These are phyloP conservation scores for Termitomyces sp. DNA, from an alignment of 768 basidiomycete genomes.

Conservation along the genomic window DNA sequence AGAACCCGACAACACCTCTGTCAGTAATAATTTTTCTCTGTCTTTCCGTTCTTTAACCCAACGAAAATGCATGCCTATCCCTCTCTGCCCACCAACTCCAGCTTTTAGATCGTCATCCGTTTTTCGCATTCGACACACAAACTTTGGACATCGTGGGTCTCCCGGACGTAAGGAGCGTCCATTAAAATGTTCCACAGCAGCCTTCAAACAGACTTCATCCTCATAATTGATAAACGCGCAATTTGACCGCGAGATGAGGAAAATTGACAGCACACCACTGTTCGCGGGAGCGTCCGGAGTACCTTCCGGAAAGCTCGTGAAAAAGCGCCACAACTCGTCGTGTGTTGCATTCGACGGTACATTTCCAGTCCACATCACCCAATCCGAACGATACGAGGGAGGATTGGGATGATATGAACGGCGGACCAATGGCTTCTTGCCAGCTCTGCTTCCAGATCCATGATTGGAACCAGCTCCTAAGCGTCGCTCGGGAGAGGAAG, in stretches of 20 bases:
- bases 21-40: conserved; percentile 11
- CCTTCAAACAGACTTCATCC: conserved; percentile 51
- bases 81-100: conserved; percentile 90
- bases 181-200: conserved; percentile 71
- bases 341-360: conserved; percentile 79
- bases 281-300: background rate
- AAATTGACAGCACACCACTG: conserved; percentile 76
- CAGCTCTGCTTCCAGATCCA: conserved; percentile 5
- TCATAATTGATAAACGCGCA: conserved; percentile 93
- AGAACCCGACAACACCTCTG: conserved; percentile 9
- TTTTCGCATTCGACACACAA: conserved; percentile 80
- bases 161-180: conserved; percentile 61
- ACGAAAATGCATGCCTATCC: conserved; percentile 75
- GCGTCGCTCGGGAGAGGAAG: conserved; percentile 3
- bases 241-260: conserved; percentile 90
- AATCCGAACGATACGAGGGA: conserved; percentile 74
- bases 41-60: conserved; percentile 64
- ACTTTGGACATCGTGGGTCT: conserved; percentile 67
- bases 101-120: conserved; percentile 83
- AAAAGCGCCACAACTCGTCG: conserved; percentile 84
- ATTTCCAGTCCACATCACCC: conserved; percentile 98
- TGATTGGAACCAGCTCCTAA: conserved; percentile 6
- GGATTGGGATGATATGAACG: conserved; percentile 66
- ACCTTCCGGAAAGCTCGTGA: conserved; percentile 36
- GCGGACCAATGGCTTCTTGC: conserved; percentile 33